Evolutionary conservation across 2,329 filamentous ascomycete species (phyloP).

Genomic region (Trichoderma sp.): DNA sequence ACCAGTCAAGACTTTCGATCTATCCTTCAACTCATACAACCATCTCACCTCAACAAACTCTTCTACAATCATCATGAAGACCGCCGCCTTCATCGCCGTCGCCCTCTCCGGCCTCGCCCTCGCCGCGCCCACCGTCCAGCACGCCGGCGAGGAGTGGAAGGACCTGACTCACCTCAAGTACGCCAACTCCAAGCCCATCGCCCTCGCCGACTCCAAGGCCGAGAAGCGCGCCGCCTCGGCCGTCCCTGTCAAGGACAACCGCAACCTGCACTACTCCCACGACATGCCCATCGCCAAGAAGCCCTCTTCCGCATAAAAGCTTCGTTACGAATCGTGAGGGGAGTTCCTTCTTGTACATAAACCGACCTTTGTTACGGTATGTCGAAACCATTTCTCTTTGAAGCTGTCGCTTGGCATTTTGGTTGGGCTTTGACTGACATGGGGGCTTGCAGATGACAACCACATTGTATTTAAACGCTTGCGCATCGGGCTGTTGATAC

Average conservation of each 20-base stretch:
- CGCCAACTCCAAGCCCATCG: constrained; percentile 24
- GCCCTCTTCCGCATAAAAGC: constrained; percentile 14
- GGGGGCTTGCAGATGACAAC: neutral
- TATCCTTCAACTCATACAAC: neutral
- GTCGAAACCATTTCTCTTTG: neutral
- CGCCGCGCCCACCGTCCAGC: constrained; percentile 20
- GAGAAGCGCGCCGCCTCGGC: neutral
- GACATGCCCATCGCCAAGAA: constrained; percentile 10
- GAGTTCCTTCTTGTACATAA: constrained; percentile 26
- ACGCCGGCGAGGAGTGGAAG: constrained; percentile 1
- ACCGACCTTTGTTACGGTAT: constrained; percentile 19
- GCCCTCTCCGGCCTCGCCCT: constrained; percentile 27
- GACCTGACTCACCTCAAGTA: constrained; percentile 22
- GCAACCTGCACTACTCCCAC: constrained; percentile 20
- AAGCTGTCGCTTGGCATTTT: neutral
- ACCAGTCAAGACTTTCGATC: too few relatives aligned
- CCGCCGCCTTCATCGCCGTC: constrained; percentile 23
- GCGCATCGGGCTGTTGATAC: constrained; percentile 12
- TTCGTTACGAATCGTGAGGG: neutral
- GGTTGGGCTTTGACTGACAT: constrained; percentile 5
- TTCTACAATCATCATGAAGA: constrained; percentile 23
- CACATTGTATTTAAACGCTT: constrained; percentile 4
- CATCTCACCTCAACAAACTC: too few relatives aligned
- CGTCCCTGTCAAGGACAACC: constrained; percentile 20
- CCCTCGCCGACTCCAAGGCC: neutral